Percentiles rank a stretch among this genome's conserved stretches.
phyloP scores from a whole-genome alignment of 768 basidiomycete species.

The Termitomyces sp. region DNA sequence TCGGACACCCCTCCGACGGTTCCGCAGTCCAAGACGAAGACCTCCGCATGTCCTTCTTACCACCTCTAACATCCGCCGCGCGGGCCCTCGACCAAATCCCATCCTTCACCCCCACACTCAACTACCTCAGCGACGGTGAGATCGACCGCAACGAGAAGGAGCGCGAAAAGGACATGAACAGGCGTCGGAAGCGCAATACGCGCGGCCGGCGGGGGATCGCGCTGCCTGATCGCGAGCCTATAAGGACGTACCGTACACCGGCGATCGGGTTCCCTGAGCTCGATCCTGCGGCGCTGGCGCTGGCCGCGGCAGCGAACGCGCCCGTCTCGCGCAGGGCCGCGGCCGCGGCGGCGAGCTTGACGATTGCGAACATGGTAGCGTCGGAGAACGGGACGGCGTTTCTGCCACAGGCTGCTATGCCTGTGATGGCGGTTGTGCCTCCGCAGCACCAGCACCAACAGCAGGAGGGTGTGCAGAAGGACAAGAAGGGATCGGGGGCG shows the following conservation, averaged over 20 bases:
- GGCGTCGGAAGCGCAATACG: conserved; percentile 79
- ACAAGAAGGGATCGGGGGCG: conserved; percentile 7
- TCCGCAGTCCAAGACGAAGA: conserved; percentile 83
- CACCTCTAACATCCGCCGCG: conserved; percentile 65
- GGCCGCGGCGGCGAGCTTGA: conserved; percentile 75
- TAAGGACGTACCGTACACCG: conserved; percentile 87
- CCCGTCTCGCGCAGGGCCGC: conserved; percentile 79
- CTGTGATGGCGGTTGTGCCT: conserved; percentile 19
- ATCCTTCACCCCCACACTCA: conserved; percentile 83
- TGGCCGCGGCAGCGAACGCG: conserved; percentile 58
- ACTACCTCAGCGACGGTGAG: conserved; percentile 84
- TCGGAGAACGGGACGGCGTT: conserved; percentile 78
- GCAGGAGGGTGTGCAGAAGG: neutral
- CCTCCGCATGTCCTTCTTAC: conserved; percentile 83
- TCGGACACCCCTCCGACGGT: conserved; percentile 83
- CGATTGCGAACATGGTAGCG: conserved; percentile 90
- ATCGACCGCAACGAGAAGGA: conserved; percentile 88
- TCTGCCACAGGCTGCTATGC: conserved; percentile 35
- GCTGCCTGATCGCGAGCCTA: conserved; percentile 89
- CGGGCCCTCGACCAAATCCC: conserved; percentile 75
- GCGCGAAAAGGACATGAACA: conserved; percentile 87
- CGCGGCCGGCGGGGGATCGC: conserved; percentile 75
- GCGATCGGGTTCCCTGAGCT: conserved; percentile 81
- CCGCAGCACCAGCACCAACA: no score
- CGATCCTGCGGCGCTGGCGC: conserved; percentile 64